Evolutionary conservation across 495 filamentous ascomycete genomes (phyloP).

Genomic region (Aspergillus steynii): DNA sequence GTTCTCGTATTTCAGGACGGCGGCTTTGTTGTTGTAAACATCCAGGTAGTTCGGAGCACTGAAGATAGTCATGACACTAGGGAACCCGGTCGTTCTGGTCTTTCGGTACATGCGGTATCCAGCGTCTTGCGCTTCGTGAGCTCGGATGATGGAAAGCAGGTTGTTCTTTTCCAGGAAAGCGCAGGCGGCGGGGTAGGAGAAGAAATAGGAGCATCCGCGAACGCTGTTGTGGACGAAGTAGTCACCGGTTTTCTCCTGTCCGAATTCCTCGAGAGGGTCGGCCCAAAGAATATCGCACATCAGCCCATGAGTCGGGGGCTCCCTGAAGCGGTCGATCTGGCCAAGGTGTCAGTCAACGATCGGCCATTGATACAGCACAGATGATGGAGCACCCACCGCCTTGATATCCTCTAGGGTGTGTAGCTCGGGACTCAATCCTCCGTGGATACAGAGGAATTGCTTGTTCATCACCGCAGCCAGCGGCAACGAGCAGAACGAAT

Average conservation of each 20-base stretch:
- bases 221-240: slow-evolving; percentile 99
- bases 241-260: slow-evolving; percentile 95
- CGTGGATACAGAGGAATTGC: slow-evolving; percentile 98
- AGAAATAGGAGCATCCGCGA: slow-evolving; percentile 98
- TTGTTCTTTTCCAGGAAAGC: slow-evolving; percentile 99
- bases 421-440: slow-evolving; percentile 90
- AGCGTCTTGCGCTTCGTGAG: slow-evolving; percentile 98
- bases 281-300: slow-evolving; percentile 99
- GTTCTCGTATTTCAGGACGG: slow-evolving; percentile 98
- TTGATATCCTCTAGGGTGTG: slow-evolving; percentile 94
- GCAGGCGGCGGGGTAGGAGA: slow-evolving; percentile 97
- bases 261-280: slow-evolving; percentile 98
- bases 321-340: slow-evolving; percentile 95
- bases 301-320: slow-evolving; percentile 93
- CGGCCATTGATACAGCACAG: background rate
- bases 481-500: slow-evolving; percentile 92
- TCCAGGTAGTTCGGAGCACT: slow-evolving; percentile 98
- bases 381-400: slow-evolving; percentile 54
- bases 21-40: slow-evolving; percentile 99
- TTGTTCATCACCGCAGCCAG: slow-evolving; percentile 99
- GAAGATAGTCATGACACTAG: slow-evolving; percentile 99
- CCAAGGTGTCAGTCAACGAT: slow-evolving; percentile 4
- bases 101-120: slow-evolving; percentile 99
- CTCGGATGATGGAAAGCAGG: slow-evolving; percentile 92
- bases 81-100: slow-evolving; percentile 95